phyloP scores from a whole-genome alignment of 805 yeast genomes.

The Pichia nanzhaoensis region DNA sequence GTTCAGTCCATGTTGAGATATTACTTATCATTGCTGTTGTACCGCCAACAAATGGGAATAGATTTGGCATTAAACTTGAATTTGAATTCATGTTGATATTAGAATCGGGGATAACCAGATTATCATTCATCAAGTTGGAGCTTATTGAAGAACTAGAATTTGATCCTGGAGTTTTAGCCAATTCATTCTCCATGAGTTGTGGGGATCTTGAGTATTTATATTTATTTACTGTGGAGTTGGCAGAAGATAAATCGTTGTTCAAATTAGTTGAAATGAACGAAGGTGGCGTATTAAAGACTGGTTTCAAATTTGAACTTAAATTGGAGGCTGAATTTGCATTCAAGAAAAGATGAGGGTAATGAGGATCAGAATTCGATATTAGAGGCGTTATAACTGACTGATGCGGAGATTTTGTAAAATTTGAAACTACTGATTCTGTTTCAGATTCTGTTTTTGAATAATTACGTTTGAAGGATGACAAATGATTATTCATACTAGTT shows the following conservation, averaged over 20 bases:
- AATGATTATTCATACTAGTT: background rate
- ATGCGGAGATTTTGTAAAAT: conserved; percentile 3
- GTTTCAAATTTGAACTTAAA: background rate
- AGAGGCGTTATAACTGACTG: conserved; percentile 4
- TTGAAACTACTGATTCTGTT: conserved; percentile 7
- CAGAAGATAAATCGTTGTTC: conserved; percentile 5
- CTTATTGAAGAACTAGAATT: background rate
- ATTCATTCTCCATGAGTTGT: background rate
- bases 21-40: conserved; percentile 56
- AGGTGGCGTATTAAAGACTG: background rate
- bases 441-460: conserved; percentile 9
- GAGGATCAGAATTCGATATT: background rate
- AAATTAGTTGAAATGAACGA: background rate
- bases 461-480: conserved; percentile 4
- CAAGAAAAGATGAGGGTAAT: too few species aligned
- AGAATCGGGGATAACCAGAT: conserved; percentile 17
- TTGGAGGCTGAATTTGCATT: too few species aligned
- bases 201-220: background rate
- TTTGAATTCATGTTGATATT: too few species aligned
- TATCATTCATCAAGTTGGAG: background rate
- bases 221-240: conserved; percentile 2
- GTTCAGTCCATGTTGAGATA: conserved; percentile 55
- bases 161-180: background rate
- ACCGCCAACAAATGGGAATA: conserved; percentile 36
- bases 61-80: conserved; percentile 20